Evolutionary conservation across 306 rosid genomes (phyloP), one percentile per base, ranked within the genome.

Genomic region (Trifolium repens): DNA sequence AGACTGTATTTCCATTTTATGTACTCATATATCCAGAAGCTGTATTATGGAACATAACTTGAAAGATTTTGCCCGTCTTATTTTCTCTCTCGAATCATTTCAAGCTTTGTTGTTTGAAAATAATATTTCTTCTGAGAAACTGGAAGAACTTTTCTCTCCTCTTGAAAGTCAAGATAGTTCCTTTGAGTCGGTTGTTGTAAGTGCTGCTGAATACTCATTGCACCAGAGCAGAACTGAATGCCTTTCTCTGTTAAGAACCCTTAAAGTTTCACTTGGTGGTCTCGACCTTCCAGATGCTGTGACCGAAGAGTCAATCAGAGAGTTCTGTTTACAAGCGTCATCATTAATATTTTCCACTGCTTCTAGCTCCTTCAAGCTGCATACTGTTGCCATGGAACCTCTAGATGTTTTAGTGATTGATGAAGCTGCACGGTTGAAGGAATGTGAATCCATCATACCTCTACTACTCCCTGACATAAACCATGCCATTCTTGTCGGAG

Each of bases 341-440:
- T 85, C 90, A 15, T 70, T 92, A 73, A 77, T 89, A 61, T 90
- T 92, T 69, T 88, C 74, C 84, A 89, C 97, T 13, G 86, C 89
- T 3, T 89, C 96, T 14, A 89, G 87, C 72, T 89, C 97, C 11
- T 86, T 19, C 71, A 72, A 76, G 80, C 76, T 92, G n/a, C 86
- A 85, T 55, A 59, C 76, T 8, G 74, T 81, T 77, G 10, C 1
- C 34, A 88, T 87, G 76, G 9, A 69, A 17, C 91, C 96, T 4
- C 77, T 87, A 11, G 42, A 71, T 2, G 17, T 88, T 75, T 76
- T 92, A 58, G 87, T 89, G 37, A 85, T 92, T 70, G 97, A 92
- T 57, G 97, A 92, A 87, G 96, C 96, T 30, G 92, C 96, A 40
- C 96, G 87, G 19, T 37, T 92, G 55, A 88, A 78, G 71, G 97